phyloP scores from a whole-genome alignment of 352 stramenopile species.

The Phytophthora fragariaefolia region DNA sequence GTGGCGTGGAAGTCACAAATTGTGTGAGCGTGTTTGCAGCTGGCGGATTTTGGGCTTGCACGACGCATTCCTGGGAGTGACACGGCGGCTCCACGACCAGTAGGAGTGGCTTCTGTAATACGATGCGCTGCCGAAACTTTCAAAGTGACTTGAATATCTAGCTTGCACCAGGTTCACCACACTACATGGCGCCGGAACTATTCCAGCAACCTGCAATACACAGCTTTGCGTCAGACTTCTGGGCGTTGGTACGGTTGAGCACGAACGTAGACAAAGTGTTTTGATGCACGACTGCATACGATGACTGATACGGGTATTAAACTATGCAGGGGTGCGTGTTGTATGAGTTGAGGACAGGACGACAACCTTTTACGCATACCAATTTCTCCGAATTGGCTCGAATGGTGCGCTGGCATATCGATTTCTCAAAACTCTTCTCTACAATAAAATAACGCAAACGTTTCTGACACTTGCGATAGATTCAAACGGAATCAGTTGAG shows the following conservation, averaged over 20 bases:
- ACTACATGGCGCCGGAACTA: conserved; percentile 94
- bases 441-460: not conserved
- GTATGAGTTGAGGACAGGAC: conserved; percentile 75
- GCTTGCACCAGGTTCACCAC: conserved; percentile 77
- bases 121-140: not conserved
- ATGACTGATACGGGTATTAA: not conserved
- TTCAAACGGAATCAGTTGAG: conserved; percentile 64
- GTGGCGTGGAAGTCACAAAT: too few species aligned
- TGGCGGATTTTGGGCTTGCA: conserved; percentile 91
- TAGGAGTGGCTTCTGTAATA: conserved; percentile 28
- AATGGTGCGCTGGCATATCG: conserved; percentile 45
- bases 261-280: not conserved
- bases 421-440: not conserved
- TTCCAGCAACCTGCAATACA: conserved; percentile 86
- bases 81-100: conserved; percentile 32
- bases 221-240: conserved; percentile 92
- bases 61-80: conserved; percentile 77
- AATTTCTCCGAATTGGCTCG: conserved; percentile 75
- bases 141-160: conserved; percentile 14
- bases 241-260: conserved; percentile 63
- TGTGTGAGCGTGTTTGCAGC: conserved; percentile 36
- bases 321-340: conserved; percentile 72
- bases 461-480: conserved; percentile 41
- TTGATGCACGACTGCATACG: not conserved
- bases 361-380: conserved; percentile 73